Evolutionary conservation across 2,329 filamentous ascomycete genomes (phyloP).

Genomic region (Aspergillus ochraceoroseus): DNA sequence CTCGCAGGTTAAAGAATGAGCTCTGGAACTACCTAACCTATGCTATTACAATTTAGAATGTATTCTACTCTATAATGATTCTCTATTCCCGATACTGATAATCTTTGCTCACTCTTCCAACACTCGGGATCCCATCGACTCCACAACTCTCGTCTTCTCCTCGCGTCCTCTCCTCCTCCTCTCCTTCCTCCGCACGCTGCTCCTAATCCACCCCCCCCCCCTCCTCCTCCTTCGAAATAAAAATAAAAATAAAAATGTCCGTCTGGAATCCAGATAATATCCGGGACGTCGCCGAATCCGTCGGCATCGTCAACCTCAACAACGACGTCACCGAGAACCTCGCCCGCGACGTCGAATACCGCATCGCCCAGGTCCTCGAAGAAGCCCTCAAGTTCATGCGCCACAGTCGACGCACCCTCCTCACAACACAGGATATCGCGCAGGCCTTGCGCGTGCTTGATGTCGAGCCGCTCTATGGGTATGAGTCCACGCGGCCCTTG

Average conservation of each 20-base stretch:
- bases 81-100: too few species aligned
- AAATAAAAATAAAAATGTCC: constrained; percentile 49
- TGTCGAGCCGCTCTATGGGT: constrained; percentile 92
- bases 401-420: constrained; percentile 74
- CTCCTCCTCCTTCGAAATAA: constrained; percentile 8
- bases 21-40: too few species aligned
- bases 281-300: constrained; percentile 90
- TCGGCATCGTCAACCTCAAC: constrained; percentile 74
- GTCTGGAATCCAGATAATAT: constrained; percentile 98
- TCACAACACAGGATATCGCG: constrained; percentile 84
- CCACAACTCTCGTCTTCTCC: too few species aligned
- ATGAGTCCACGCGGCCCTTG: constrained; percentile 84
- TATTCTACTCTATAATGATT: too few species aligned
- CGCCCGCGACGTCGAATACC: constrained; percentile 91
- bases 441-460: constrained; percentile 81
- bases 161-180: too few species aligned
- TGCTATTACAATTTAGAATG: too few species aligned
- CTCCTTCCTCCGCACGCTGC: not conserved
- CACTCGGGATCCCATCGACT: too few species aligned
- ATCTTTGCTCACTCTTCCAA: too few species aligned
- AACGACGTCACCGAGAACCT: constrained; percentile 85
- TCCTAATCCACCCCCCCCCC: constrained; percentile 6
- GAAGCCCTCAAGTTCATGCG: constrained; percentile 97
- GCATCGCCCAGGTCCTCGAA: constrained; percentile 85
- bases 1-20: too few species aligned